phyloP scores from a whole-genome alignment of 139 green algal genomes.

The Tetraselmis chui region DNA sequence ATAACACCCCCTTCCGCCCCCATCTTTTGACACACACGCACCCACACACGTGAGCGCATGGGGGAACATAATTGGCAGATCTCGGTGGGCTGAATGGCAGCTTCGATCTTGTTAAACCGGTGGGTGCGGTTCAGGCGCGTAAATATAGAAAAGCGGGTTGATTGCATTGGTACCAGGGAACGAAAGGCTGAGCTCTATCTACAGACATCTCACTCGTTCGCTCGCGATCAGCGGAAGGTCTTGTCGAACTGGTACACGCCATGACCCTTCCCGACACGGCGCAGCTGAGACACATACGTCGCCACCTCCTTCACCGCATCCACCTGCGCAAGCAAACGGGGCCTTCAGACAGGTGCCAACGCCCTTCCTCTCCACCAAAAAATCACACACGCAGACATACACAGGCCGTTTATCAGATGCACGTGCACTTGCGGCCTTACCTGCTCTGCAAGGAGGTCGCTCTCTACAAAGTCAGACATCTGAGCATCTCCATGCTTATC shows the following conservation, averaged over 20 bases:
- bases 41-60: too few species aligned
- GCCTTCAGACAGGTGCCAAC: too few species aligned
- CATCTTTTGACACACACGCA: too few species aligned
- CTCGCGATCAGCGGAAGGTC: background rate
- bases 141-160: background rate
- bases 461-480: slow-evolving; percentile 83
- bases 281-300: slow-evolving; percentile 80
- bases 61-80: background rate
- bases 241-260: slow-evolving; percentile 72
- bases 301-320: slow-evolving; percentile 74
- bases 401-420: background rate
- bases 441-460: background rate
- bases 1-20: too few species aligned
- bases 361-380: too few species aligned
- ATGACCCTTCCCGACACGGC: slow-evolving; percentile 83
- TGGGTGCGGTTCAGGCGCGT: background rate
- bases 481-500: slow-evolving; percentile 65
- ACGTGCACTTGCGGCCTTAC: background rate
- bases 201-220: background rate
- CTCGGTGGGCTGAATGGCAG: background rate
- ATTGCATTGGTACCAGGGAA: background rate
- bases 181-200: background rate
- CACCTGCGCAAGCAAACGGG: slow-evolving; percentile 14
- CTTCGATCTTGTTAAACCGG: too few species aligned
- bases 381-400: too few species aligned